phyloP scores from a whole-genome alignment of 208 protist genomes.

The Strigomonas culicis region DNA sequence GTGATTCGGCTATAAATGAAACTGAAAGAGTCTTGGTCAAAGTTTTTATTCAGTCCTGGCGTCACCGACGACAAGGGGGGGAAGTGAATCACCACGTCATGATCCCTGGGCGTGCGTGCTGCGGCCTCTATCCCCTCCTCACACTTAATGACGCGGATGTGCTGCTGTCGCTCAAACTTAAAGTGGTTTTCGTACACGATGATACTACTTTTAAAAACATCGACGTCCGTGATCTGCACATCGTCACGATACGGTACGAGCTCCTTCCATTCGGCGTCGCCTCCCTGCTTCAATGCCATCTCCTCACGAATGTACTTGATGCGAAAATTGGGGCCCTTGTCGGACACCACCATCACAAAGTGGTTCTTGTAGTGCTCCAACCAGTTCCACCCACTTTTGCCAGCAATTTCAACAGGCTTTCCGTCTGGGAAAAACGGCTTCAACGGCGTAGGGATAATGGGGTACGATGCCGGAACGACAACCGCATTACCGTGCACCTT shows the following conservation, averaged over 20 bases:
- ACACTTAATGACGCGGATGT: conserved; percentile 83
- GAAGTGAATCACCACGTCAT: conserved; percentile 89
- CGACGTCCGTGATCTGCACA: conserved; percentile 84
- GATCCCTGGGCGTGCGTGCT: conserved; percentile 28
- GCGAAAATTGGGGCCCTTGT: conserved; percentile 78
- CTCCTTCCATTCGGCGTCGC: conserved; percentile 69
- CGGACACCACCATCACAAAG: conserved; percentile 85
- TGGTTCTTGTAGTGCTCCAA: conserved; percentile 83
- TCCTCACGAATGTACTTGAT: conserved; percentile 82
- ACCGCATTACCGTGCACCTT: conserved; percentile 71
- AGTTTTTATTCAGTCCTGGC: conserved; percentile 90
- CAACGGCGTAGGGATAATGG: conserved; percentile 63
- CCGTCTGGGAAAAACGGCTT: conserved; percentile 64
- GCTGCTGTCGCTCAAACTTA: conserved; percentile 79
- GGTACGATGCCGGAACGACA: conserved; percentile 82
- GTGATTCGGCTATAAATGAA: conserved; percentile 88
- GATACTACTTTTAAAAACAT: conserved; percentile 76
- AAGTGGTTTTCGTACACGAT: conserved; percentile 82
- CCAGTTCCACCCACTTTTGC: conserved; percentile 82
- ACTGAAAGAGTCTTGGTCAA: conserved; percentile 81
- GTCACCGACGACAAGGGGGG: conserved; percentile 68
- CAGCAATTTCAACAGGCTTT: conserved; percentile 73
- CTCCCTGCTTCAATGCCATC: conserved; percentile 65
- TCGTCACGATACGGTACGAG: conserved; percentile 82
- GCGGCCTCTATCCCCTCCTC: conserved; percentile 64